These are phyloP conservation scores for Eudorina sp. DNA, from an alignment of 139 green algal species.

Conservation along the genomic window DNA sequence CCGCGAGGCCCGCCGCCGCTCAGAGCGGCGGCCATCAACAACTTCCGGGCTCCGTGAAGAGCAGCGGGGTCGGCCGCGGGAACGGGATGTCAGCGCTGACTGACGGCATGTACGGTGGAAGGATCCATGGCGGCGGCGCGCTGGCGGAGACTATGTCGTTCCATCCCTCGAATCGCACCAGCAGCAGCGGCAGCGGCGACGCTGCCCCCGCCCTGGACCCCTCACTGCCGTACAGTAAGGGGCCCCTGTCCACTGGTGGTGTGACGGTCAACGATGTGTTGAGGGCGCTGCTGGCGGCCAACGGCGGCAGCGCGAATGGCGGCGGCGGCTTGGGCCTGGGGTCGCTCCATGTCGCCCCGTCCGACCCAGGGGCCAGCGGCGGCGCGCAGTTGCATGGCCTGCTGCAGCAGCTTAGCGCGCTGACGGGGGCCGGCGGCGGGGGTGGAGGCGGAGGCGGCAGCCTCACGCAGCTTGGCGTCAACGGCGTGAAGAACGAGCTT, in stretches of 20 bases:
- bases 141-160: neutral
- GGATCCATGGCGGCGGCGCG: neutral
- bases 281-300: neutral
- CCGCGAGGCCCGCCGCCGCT: no score
- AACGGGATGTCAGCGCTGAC: no score
- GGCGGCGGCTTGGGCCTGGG: neutral
- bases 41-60: no score
- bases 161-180: neutral
- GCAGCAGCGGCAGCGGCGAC: neutral
- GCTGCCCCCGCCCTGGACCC: no score
- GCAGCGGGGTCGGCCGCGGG: no score
- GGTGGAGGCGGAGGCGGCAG: neutral
- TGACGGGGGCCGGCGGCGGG: no score
- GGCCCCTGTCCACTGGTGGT: neutral
- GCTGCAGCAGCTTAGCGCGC: neutral
- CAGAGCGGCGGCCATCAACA: no score
- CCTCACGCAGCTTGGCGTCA: neutral
- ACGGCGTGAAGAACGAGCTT: neutral
- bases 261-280: neutral
- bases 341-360: neutral
- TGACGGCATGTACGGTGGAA: no score
- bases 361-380: neutral
- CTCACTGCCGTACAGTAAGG: no score
- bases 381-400: neutral
- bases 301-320: neutral